Conservation (phyloP, 257 asterid species). For the Fraxinus americana region DNA sequence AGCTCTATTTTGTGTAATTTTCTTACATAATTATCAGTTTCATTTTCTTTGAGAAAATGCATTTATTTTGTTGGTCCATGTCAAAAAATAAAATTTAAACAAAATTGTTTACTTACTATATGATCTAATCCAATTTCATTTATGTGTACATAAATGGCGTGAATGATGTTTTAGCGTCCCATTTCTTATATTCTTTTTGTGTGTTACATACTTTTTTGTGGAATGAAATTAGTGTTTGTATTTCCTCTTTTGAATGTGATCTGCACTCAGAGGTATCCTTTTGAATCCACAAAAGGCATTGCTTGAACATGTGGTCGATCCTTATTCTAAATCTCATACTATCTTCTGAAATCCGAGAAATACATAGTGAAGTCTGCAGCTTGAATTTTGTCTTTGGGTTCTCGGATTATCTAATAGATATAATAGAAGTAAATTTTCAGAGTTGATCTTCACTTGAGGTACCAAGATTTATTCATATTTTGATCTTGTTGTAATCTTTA, state of each 20-base stretch:
- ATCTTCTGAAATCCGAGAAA: constrained; percentile 4
- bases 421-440: not conserved
- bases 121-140: constrained; percentile 23
- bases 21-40: not conserved
- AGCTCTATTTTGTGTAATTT: constrained; percentile 17
- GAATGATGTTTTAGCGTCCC: no score
- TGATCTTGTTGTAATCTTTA: not conserved
- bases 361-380: not conserved
- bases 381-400: not conserved
- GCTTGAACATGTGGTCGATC: constrained; percentile 17
- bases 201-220: no score
- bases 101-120: constrained; percentile 12
- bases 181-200: no score
- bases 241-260: constrained; percentile 28
- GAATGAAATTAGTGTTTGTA: not conserved
- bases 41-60: constrained; percentile 15
- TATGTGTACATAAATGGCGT: not conserved
- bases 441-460: constrained; percentile 7
- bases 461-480: not conserved
- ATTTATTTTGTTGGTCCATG: constrained; percentile 9
- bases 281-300: constrained; percentile 19
- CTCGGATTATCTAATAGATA: not conserved
- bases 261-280: constrained; percentile 16
- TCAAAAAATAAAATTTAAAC: constrained; percentile 13
- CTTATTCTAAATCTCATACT: not conserved